These are phyloP conservation scores for Verticillium albo-atrum DNA, from an alignment of 2,329 filamentous ascomycete species.

Conservation along the genomic window DNA sequence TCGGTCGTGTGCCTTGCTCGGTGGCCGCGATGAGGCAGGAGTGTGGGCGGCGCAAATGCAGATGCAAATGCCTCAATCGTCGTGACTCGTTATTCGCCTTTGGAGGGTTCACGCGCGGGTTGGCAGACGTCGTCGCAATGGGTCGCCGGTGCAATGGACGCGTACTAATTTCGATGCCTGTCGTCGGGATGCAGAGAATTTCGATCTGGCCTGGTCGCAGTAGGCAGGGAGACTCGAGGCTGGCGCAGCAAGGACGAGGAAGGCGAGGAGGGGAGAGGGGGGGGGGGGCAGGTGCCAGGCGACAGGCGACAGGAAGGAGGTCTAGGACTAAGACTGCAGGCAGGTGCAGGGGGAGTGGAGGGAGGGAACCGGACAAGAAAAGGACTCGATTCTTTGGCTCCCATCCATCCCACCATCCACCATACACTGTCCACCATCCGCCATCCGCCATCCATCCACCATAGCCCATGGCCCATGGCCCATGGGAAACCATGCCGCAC, in stretches of 20 bases:
- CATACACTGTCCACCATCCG: too few relatives aligned
- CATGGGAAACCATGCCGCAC: not conserved
- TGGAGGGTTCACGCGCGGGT: not conserved
- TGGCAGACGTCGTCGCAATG: not conserved
- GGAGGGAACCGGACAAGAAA: conserved; percentile 2
- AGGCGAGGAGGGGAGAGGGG: not conserved
- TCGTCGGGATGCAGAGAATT: not conserved
- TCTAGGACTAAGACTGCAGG: not conserved
- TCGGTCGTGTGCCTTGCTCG: not conserved
- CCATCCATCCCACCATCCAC: not conserved
- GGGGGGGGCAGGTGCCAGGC: not conserved
- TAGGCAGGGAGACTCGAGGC: not conserved
- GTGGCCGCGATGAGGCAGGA: not conserved
- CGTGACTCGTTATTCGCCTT: not conserved
- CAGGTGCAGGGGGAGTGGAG: not conserved
- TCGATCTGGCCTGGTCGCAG: not conserved
- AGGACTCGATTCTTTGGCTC: conserved; percentile 1
- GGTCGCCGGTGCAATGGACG: not conserved
- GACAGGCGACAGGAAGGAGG: not conserved
- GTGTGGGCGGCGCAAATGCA: not conserved
- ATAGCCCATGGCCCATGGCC: not conserved
- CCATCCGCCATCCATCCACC: not conserved
- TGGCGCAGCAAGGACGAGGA: not conserved
- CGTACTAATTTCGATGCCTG: not conserved
- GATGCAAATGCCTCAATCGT: not conserved